Conservation (phyloP, 371 early-diverging fungal species). For the Syncephalastrum contaminatum region DNA sequence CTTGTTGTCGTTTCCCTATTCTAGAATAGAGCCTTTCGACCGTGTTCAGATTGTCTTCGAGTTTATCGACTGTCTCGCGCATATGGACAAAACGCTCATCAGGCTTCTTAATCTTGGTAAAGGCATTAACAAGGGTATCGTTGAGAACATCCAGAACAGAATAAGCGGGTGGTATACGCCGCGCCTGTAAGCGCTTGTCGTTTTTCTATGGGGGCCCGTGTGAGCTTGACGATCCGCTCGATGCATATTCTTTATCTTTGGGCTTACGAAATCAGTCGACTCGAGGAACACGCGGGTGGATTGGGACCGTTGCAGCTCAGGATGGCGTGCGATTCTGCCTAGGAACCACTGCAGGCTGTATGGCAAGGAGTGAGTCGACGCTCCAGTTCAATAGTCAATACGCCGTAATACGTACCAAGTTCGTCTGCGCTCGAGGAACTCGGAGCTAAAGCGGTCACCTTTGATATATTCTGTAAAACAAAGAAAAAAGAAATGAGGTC, state of each 20-base stretch:
- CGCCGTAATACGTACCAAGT: constrained; percentile 17
- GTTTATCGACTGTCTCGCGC: constrained; percentile 74
- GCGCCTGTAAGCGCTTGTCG: constrained; percentile 34
- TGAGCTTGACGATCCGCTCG: background rate
- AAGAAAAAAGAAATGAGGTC: background rate
- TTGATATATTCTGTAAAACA: constrained; percentile 79
- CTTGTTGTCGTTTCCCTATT: constrained; percentile 73
- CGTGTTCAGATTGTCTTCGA: constrained; percentile 81
- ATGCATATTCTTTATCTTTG: background rate
- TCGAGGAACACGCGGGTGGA: constrained; percentile 77
- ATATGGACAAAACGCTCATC: constrained; percentile 85
- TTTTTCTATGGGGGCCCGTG: constrained; percentile 27
- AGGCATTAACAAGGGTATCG: constrained; percentile 88
- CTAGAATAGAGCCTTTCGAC: constrained; percentile 78
- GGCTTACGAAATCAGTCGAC: constrained; percentile 69
- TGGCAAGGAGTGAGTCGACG: no score
- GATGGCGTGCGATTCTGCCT: constrained; percentile 80
- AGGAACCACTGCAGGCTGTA: constrained; percentile 77
- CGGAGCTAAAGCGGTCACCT: constrained; percentile 89
- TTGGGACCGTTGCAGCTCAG: constrained; percentile 72
- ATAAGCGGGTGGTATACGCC: constrained; percentile 23
- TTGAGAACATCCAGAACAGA: constrained; percentile 40
- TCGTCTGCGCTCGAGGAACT: constrained; percentile 87
- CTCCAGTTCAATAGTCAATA: no score
- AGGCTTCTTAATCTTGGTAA: constrained; percentile 85